Evolutionary conservation across 2,329 filamentous ascomycete species (phyloP).

Genomic region (Colletotrichum phormii): DNA sequence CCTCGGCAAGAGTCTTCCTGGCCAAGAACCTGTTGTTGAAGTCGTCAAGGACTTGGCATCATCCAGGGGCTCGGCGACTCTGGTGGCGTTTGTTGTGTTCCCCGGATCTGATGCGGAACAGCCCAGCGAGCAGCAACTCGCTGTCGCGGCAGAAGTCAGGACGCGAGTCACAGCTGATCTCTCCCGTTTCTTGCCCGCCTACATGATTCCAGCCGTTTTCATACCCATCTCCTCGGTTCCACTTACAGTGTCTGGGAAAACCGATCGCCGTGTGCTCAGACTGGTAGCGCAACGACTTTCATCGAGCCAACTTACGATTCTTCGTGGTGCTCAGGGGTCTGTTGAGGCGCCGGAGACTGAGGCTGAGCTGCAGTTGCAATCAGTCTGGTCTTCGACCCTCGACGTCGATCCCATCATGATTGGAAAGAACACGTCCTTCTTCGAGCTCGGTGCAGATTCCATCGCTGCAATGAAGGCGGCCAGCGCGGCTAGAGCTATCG

Average conservation of each 20-base stretch:
- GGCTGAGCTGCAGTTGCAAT: not conserved
- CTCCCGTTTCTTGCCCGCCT: not conserved
- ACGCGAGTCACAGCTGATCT: too few relatives aligned
- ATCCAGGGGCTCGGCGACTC: too few relatives aligned
- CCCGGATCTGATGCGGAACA: too few relatives aligned
- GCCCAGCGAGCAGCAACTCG: too few relatives aligned
- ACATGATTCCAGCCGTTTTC: not conserved
- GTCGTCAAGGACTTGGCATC: too few relatives aligned
- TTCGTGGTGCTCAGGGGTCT: not conserved
- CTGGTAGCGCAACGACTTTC: too few relatives aligned
- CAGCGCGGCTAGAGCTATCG: not conserved
- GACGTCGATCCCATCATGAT: not conserved
- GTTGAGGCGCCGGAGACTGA: not conserved
- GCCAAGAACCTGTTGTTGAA: too few relatives aligned
- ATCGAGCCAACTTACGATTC: not conserved
- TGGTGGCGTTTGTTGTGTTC: too few relatives aligned
- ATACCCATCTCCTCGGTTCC: not conserved
- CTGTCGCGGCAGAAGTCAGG: too few relatives aligned
- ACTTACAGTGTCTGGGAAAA: too few relatives aligned
- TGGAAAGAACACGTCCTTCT: not conserved
- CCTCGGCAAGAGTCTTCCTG: not conserved
- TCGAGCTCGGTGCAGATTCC: not conserved
- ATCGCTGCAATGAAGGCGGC: not conserved
- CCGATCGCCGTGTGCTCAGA: too few relatives aligned
- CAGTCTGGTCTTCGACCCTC: not conserved